Percentiles rank a stretch among this genome's conserved stretches.
These are phyloP conservation scores for Beauveria sp. DNA, from an alignment of 2,329 filamentous ascomycete genomes.

Conservation along the genomic window DNA sequence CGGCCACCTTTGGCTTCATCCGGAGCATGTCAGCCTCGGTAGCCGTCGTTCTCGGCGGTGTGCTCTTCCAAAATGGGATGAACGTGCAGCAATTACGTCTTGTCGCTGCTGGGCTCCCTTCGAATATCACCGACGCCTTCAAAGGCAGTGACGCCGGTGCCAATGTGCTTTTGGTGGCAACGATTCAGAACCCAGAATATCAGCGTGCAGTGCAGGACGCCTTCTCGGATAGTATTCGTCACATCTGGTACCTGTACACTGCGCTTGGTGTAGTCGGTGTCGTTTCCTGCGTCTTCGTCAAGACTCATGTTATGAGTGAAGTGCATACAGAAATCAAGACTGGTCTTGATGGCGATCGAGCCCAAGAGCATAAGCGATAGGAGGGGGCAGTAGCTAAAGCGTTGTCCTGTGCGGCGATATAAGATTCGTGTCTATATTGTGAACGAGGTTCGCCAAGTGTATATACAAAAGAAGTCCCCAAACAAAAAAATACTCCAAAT, in stretches of 20 bases:
- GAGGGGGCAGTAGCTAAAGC: neutral
- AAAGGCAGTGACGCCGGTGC: slow-evolving; percentile 8
- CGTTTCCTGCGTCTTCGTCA: slow-evolving; percentile 9
- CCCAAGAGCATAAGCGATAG: neutral
- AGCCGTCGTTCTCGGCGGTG: slow-evolving; percentile 48
- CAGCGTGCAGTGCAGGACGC: slow-evolving; percentile 5
- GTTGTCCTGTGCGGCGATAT: neutral
- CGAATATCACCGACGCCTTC: slow-evolving; percentile 3
- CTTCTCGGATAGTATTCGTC: slow-evolving; percentile 6
- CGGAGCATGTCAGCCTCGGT: slow-evolving; percentile 50
- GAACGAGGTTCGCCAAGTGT: neutral
- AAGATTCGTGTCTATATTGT: neutral
- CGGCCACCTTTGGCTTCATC: slow-evolving; percentile 53
- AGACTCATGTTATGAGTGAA: slow-evolving; percentile 10
- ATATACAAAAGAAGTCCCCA: slow-evolving; percentile 6
- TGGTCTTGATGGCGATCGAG: slow-evolving; percentile 1
- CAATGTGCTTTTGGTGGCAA: slow-evolving; percentile 8
- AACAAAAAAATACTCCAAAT: slow-evolving; percentile 4
- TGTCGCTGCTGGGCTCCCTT: neutral
- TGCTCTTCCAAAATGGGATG: slow-evolving; percentile 32
- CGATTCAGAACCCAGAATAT: slow-evolving; percentile 1
- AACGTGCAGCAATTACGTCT: slow-evolving; percentile 20
- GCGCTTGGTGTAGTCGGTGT: slow-evolving; percentile 7
- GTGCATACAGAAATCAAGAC: slow-evolving; percentile 9
- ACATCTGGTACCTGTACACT: slow-evolving; percentile 10